Conservation (phyloP, 305 asterid species). For the Fraxinus xanthoxyloides region DNA sequence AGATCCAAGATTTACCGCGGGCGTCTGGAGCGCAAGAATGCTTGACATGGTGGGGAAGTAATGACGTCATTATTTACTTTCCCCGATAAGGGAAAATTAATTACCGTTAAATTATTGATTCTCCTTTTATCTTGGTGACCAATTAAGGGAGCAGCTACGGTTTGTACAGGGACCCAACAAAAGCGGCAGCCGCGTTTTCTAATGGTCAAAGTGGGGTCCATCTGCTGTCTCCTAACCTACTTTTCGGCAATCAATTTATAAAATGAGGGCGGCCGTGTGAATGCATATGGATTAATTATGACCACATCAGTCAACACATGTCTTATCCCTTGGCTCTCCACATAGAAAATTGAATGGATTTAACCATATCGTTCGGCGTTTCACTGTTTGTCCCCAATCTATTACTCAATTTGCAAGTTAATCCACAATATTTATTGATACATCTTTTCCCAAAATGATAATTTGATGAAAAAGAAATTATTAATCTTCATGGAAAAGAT, state of each 20-base stretch:
- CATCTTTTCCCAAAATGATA: not conserved
- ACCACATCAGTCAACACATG: not conserved
- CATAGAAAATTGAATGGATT: not conserved
- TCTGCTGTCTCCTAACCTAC: not conserved
- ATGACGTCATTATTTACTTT: not conserved
- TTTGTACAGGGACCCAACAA: not conserved
- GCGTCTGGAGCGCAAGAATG: too few relatives aligned
- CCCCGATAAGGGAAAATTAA: not conserved
- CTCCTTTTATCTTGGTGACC: not conserved
- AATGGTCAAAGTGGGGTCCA: slow-evolving; percentile 6
- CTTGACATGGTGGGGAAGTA: not conserved
- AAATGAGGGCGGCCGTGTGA: not conserved
- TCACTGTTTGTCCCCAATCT: not conserved
- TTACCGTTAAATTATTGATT: not conserved
- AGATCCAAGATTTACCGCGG: too few relatives aligned
- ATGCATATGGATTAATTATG: not conserved
- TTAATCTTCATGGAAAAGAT: not conserved
- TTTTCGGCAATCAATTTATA: not conserved
- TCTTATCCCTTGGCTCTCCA: not conserved
- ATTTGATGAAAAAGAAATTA: too few relatives aligned
- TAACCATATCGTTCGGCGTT: not conserved
- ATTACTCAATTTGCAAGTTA: not conserved
- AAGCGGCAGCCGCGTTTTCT: slow-evolving; percentile 22
- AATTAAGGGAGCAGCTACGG: not conserved
- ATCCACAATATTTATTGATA: not conserved